Conservation (phyloP, 2,329 filamentous ascomycete genomes). For the Diplodia intermedia region DNA sequence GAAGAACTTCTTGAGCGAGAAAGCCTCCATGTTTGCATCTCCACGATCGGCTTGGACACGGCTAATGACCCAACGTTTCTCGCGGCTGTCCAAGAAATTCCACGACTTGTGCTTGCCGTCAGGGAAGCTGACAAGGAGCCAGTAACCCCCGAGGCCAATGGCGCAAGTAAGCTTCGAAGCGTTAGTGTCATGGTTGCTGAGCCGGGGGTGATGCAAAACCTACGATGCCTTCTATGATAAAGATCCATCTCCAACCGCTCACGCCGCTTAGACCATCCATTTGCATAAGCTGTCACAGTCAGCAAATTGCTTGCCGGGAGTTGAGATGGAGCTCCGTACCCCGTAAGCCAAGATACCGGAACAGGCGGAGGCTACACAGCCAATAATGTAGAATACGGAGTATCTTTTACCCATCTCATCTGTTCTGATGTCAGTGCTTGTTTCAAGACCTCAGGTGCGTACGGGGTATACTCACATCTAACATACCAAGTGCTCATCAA, state of each 20-base stretch:
- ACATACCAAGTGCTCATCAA: slow-evolving; percentile 55
- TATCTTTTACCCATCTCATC: slow-evolving; percentile 73
- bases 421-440: not conserved
- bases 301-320: not conserved
- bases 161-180: slow-evolving; percentile 45
- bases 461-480: slow-evolving; percentile 47
- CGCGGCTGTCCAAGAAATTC: slow-evolving; percentile 55
- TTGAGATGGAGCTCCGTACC: slow-evolving; percentile 42
- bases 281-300: slow-evolving; percentile 61
- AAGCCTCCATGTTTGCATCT: slow-evolving; percentile 58
- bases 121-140: slow-evolving; percentile 56
- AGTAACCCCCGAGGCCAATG: slow-evolving; percentile 51
- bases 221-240: slow-evolving; percentile 52
- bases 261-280: slow-evolving; percentile 62
- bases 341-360: slow-evolving; percentile 74
- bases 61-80: slow-evolving; percentile 58
- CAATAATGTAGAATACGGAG: slow-evolving; percentile 72
- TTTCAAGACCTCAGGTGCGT: not conserved
- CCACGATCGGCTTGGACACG: slow-evolving; percentile 61
- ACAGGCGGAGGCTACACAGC: slow-evolving; percentile 70
- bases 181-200: not conserved
- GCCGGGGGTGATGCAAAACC: not conserved
- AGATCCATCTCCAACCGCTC: slow-evolving; percentile 56
- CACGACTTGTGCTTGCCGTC: slow-evolving; percentile 52
- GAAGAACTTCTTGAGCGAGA: slow-evolving; percentile 57